Evolutionary conservation across 139 green algal species (phyloP).

Genomic region (Chlamydomonas sp.): DNA sequence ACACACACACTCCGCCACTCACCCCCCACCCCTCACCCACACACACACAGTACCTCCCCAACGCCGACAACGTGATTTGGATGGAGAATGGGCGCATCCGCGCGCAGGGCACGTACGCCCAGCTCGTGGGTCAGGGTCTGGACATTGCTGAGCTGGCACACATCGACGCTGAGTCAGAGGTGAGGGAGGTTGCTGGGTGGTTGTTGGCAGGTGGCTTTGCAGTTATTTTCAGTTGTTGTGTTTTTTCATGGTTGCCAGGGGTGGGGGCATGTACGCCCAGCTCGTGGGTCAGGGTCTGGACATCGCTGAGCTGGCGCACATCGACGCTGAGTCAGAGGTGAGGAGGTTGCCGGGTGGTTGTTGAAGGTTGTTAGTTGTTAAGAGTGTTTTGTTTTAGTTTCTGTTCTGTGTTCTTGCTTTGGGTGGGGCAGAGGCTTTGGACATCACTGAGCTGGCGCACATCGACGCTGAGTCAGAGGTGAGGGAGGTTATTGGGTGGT

Average conservation of each 20-base stretch:
- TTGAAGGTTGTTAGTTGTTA: too few relatives aligned
- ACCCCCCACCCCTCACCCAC: too few relatives aligned
- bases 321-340: slow-evolving; percentile 28
- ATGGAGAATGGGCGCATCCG: slow-evolving; percentile 47
- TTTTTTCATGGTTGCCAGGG: too few relatives aligned
- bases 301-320: slow-evolving; percentile 51
- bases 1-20: too few relatives aligned
- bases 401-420: too few relatives aligned
- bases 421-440: slow-evolving; percentile 42
- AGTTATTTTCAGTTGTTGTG: too few relatives aligned
- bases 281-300: slow-evolving; percentile 35
- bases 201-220: too few relatives aligned
- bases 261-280: slow-evolving; percentile 62
- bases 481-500: too few relatives aligned
- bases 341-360: too few relatives aligned
- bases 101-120: slow-evolving; percentile 56
- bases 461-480: slow-evolving; percentile 29
- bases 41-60: slow-evolving; percentile 68
- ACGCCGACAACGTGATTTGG: slow-evolving; percentile 67
- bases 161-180: slow-evolving; percentile 27
- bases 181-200: too few relatives aligned
- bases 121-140: slow-evolving; percentile 44
- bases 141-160: slow-evolving; percentile 52
- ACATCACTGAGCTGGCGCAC: slow-evolving; percentile 51
- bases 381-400: too few relatives aligned